phyloP scores from a whole-genome alignment of 2,329 filamentous ascomycete genomes.

The Colletotrichum sp. region DNA sequence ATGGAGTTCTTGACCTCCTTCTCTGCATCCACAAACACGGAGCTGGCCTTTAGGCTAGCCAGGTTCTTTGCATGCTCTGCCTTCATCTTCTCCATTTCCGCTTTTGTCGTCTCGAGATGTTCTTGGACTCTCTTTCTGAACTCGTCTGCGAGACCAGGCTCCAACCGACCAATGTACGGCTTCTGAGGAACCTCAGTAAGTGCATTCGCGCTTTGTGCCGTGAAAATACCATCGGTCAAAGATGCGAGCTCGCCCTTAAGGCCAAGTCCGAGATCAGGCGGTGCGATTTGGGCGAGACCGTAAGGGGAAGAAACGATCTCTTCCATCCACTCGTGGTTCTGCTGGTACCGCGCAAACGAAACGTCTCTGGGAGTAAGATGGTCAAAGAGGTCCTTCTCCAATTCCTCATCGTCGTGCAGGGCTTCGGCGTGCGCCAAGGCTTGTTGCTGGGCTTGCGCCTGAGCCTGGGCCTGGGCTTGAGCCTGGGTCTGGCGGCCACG shows the following conservation, averaged over 20 bases:
- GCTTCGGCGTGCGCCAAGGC: conserved; percentile 27
- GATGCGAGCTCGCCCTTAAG: conserved; percentile 81
- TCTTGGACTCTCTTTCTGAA: conserved; percentile 81
- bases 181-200: conserved; percentile 54
- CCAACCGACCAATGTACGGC: conserved; percentile 70
- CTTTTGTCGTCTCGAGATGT: conserved; percentile 74
- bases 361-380: conserved; percentile 89
- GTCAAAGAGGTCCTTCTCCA: conserved; percentile 84
- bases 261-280: conserved; percentile 86
- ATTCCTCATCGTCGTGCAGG: conserved; percentile 77
- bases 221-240: conserved; percentile 85
- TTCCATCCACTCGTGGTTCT: conserved; percentile 99
- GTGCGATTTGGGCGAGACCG: conserved; percentile 81
- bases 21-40: conserved; percentile 75
- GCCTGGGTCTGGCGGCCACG: conserved; percentile 35
- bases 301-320: conserved; percentile 94
- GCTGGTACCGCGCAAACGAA: conserved; percentile 83
- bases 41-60: conserved; percentile 74
- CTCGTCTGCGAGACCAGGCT: conserved; percentile 78
- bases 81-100: conserved; percentile 86
- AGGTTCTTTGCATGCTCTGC: conserved; percentile 78
- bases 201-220: conserved; percentile 64
- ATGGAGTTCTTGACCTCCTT: conserved; percentile 73
- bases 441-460: conserved; percentile 27
- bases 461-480: conserved; percentile 42